Evolutionary conservation across 2,329 filamentous ascomycete genomes (phyloP), one percentile per base, ranked within the genome.

Genomic region (Fusarium liriodendri): DNA sequence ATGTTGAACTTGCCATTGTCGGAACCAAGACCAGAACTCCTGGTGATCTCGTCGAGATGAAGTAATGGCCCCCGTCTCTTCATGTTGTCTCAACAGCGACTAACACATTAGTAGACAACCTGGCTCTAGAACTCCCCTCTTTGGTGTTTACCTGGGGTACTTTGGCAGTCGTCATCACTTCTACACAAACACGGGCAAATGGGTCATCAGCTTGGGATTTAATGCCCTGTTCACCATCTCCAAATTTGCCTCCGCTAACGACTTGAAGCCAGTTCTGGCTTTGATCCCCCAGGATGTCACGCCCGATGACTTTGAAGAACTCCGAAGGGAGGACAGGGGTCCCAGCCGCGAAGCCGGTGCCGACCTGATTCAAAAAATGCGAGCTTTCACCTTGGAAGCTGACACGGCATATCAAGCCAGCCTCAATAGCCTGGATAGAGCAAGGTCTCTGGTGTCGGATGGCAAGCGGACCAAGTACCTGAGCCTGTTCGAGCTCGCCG

Each of bases 81-180:
- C 20, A 27, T 25, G 27, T 25, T 22, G 10, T 6, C 14, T 38
- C 29, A 52, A n/a, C 14, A 25, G 8, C 27, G 14, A 57, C 69
- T 79, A n/a, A 79, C 70, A n/a, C 14, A 29, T 9, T 7, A 9
- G 13, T 38, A 80, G 79, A 45, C 79, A 79, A 33, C 74, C 80
- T 10, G 79, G 81, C n/a, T 85, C 84, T 13, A 82, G 87, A 29
- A 80, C 85, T 22, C 85, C 86, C 6, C 71, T 89, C 18, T 81
- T 91, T 52, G 89, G 85, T 14, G 78, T 91, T 52, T 89, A 87
- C 72, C 81, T 91, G 9, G 88, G 88, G 16, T 84, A 81, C 62
- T 84, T 88, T 71, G 84, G 87, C 42, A 85, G 85, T 20, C 82
- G 85, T 47, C 83, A 89, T 72, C 88, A 90, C 77, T 89, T 87